Conservation (phyloP, 192 early-diverging fungal genomes). For the Anaeromyces robustus region DNA sequence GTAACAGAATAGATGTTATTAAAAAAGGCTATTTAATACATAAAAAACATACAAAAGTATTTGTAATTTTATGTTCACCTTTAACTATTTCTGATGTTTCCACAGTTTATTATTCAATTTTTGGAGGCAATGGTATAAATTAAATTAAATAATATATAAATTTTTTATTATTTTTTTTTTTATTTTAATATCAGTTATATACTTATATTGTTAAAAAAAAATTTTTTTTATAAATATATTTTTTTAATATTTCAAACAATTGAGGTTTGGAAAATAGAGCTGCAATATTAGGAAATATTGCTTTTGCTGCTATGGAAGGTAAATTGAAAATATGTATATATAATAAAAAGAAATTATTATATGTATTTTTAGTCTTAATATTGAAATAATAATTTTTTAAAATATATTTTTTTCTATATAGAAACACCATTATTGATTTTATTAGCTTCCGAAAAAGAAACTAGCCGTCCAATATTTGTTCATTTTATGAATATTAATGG, state of each 20-base stretch:
- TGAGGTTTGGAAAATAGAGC: background rate
- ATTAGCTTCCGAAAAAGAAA: background rate
- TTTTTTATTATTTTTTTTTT: too few relatives aligned
- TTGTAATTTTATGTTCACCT: background rate
- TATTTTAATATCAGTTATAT: too few relatives aligned
- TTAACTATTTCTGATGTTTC: background rate
- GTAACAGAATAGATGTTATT: background rate
- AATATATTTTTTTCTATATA: background rate
- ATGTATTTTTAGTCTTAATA: too few relatives aligned
- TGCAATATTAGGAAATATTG: background rate
- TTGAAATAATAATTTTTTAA: too few relatives aligned
- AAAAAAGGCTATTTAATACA: background rate
- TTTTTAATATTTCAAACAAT: background rate
- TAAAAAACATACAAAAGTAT: background rate
- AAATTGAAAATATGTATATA: background rate
- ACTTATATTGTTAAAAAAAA: too few relatives aligned
- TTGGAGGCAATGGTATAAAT: background rate
- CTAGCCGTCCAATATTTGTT: background rate
- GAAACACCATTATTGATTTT: background rate
- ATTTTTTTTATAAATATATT: too few relatives aligned
- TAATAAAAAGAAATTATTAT: too few relatives aligned
- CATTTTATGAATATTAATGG: background rate
- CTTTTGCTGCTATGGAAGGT: background rate
- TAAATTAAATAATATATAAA: background rate
- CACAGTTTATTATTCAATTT: background rate